Evolutionary conservation across 139 green algal genomes (phyloP), one percentile per base, ranked within the genome.

Genomic region (Auxenochlorella pyrenoidosa): DNA sequence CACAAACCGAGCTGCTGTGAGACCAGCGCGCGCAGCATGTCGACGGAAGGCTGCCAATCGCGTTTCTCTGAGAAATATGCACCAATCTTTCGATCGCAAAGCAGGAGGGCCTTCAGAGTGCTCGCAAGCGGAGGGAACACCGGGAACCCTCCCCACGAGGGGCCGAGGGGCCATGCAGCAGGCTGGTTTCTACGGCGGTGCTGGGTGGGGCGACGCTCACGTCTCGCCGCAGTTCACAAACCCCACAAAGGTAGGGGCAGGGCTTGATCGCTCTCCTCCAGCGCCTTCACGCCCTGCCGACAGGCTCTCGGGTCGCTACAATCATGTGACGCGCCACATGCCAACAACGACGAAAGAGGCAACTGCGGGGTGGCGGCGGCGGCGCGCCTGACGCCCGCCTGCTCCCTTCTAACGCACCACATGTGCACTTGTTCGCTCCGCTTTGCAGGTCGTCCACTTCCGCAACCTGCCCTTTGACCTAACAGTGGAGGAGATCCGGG

Each of bases 381-480:
- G 32, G 66, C 66, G 47, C 47, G 47, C 47, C 47, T 54, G 47
- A 6, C 47, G 47, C 47, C 47, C 6, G 10, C 47, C 47, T 54
- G 47, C 47, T 54, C 8, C 47, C 47, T 18, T 18, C 47, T 10
- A 54, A 34, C 60, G 22, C 60, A n/a, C n/a, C n/a, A n/a, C n/a
- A 5, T 70, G 24, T 24, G 60, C 60, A 70, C 60, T n/a, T n/a
- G n/a, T n/a, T n/a, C n/a, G 19, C 51, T 16, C 30, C 41, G 28
- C 51, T 47, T 10, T 32, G 79, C 84, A 96, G 92, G 94, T 96
- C 73, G 82, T 96, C 26, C 94, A 96, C 71, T 86, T 96, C 0
- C 92, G 94, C 38, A 96, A 96, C 79, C 72, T 96, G 80, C 93
- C 94, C 2, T 95, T 93, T 41, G 94, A 95, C 34, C 88, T 89